Evolutionary conservation across 805 yeast genomes (phyloP), one percentile per base, ranked within the genome.

Genomic region (Ogataea trehalophila): DNA sequence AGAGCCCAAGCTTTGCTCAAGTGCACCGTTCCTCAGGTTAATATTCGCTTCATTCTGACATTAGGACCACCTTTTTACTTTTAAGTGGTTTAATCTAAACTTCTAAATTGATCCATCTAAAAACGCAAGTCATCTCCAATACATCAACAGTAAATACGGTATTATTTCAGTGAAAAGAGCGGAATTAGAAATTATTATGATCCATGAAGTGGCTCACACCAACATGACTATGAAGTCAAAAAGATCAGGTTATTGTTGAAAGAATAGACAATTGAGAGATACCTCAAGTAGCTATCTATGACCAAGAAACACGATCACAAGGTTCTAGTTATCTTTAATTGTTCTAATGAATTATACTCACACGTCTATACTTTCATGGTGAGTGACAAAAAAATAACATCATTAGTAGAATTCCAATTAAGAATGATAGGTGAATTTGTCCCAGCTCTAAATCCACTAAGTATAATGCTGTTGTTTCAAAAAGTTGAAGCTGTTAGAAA

Each of bases 301-400:
- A 47, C 49, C 8, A 55, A 54, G 40, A 55, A 54, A 22, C 46
- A 47, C 44, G 61, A 62, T 34, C 63, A 59, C 6, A 72, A 73
- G 37, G 70, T 77, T 42, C 79, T 80, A 13, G 83, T 80, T 20
- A 71, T 79, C 37, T 82, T 79, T 36, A 77, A 79, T 29, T 80
- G 86, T 85, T 85, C 80, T 66, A 60, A 67, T 46, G 86, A 80
- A 58, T 73, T 81, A 16, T 79, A 78, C 47, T 85, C 84, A 15
- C 79, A 77, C 59, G 85, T 80, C 17, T 80, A 84, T 62, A 85
- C 80, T 15, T 68, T 80, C 49, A 80, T 80, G 86, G 58, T 80
- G 41, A 74, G 80, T 33, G 84, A 80, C 57, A 80, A 85, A 8
- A 53, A 73, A 1, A n/a, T n/a, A 63, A 69, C 41, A 79, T 80